Base-by-base conservation (phyloP, 768 basidiomycete genomes). In the Dendrothele bispora region DNA sequence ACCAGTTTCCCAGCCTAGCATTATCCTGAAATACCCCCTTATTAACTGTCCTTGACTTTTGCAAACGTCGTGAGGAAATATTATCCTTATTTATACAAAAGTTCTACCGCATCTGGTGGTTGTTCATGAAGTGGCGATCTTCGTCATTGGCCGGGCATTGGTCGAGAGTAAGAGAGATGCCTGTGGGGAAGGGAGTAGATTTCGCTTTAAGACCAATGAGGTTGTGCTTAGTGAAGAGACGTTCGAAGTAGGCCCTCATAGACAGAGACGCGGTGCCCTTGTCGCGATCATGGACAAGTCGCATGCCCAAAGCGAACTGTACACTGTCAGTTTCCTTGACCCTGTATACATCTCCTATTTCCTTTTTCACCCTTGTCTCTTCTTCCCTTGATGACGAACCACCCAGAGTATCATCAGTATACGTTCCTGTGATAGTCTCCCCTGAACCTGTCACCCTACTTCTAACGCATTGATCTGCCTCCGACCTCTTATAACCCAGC, bases 381-480 rank as follows among this genome's bases (percentile, higher is more conserved):
- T 43, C 50, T 28, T 42, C 50, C 12, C 6, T n/a, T 4, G 38
- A 39, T 0, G 36, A 50, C 7, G 53, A 50, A n/a, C 25, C 22
- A 3, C 43, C 53, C 2, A 39, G 15, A 4, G 40, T 48, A 29
- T 54, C 45, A 30, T 54, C 53, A 2, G 45, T 51, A 15, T 50
- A 47, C 2, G 46, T 48, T 5, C 49, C 46, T 6, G 46, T 48
- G 8, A 51, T 47, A n/a, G 53, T 54, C 26, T 32, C 37, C 32
- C 44, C 44, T 28, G 24, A 4, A 15, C 34, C 44, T 4, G 34
- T 20, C 15, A 21, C 10, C 25, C 43, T 11, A 36, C 14, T 37
- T 18, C 43, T 26, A 2, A 54, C 50, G 20, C 43, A 50, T 39
- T 51, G 50, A 21, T 54, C 53, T 8, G 50, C 53, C 4, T 37